These are phyloP conservation scores for Cutaneotrichosporon mucoides DNA, from an alignment of 1,284 basidiomycete genomes.

Conservation along the genomic window DNA sequence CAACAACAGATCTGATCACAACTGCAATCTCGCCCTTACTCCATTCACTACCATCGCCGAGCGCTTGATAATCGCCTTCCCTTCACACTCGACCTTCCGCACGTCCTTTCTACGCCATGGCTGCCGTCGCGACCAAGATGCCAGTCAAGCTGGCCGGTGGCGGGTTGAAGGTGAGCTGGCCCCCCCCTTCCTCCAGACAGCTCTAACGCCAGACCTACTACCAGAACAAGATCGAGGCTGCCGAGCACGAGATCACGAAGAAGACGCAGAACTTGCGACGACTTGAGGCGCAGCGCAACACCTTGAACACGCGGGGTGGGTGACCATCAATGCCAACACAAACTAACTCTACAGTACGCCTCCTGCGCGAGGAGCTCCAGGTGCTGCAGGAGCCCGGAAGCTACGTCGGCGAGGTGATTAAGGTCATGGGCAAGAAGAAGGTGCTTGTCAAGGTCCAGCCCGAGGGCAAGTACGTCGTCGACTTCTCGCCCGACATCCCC, in stretches of 20 bases:
- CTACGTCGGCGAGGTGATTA: constrained; percentile 97
- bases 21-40: constrained; percentile 1
- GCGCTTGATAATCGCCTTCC: not conserved
- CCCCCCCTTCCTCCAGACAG: not conserved
- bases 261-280: constrained; percentile 95
- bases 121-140: constrained; percentile 14
- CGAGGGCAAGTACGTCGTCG: constrained; percentile 98
- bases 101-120: not conserved
- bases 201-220: constrained; percentile 67
- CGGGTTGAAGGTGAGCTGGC: constrained; percentile 14
- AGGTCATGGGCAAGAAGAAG: constrained; percentile 99
- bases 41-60: not conserved
- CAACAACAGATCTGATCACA: not conserved
- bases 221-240: constrained; percentile 89
- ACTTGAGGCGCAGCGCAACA: constrained; percentile 93
- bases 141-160: constrained; percentile 16
- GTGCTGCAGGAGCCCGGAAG: constrained; percentile 93
- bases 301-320: constrained; percentile 87
- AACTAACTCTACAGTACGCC: constrained; percentile 55
- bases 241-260: constrained; percentile 88
- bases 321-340: constrained; percentile 36
- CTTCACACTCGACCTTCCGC: not conserved
- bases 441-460: constrained; percentile 98
- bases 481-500: constrained; percentile 86
- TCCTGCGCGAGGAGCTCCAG: constrained; percentile 90